Evolutionary conservation across 345 rosid genomes (phyloP).

Genomic region (Theobroma cacao): DNA sequence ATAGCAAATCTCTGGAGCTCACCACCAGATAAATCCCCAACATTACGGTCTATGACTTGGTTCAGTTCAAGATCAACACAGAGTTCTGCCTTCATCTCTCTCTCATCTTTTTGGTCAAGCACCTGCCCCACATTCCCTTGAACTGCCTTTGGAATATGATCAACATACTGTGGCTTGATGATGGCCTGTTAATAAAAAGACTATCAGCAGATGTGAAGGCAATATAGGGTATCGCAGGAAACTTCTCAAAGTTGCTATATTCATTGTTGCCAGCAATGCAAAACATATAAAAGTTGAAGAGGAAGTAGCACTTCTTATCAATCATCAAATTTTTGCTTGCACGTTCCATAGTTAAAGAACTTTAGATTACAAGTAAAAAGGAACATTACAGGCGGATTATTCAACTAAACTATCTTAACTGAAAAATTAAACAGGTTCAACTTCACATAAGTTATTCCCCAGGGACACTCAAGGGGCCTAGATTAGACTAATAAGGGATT

Average conservation of each 20-base stretch:
- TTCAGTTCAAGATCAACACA: slow-evolving; percentile 84
- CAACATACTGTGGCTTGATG: slow-evolving; percentile 98
- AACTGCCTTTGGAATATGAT: slow-evolving; percentile 95
- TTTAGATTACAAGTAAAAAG: background rate
- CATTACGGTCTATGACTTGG: slow-evolving; percentile 91
- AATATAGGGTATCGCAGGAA: background rate
- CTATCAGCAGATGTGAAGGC: background rate
- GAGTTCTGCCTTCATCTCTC: slow-evolving; percentile 67
- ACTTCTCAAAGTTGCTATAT: background rate
- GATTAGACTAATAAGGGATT: background rate
- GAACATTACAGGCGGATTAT: background rate
- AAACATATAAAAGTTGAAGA: background rate
- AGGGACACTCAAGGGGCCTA: background rate
- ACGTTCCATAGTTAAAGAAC: background rate
- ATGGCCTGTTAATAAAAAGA: slow-evolving; percentile 55
- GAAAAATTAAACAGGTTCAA: background rate
- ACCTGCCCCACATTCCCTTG: slow-evolving; percentile 93
- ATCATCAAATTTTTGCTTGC: background rate
- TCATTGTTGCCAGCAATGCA: background rate
- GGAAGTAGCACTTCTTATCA: background rate
- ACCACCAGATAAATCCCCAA: slow-evolving; percentile 94
- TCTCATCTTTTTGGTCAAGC: slow-evolving; percentile 91
- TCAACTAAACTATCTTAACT: background rate
- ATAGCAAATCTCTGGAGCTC: slow-evolving; percentile 98
- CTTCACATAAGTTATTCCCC: background rate